Base-by-base conservation (phyloP, 2,329 filamentous ascomycete species). In the Elsinoe australis region DNA sequence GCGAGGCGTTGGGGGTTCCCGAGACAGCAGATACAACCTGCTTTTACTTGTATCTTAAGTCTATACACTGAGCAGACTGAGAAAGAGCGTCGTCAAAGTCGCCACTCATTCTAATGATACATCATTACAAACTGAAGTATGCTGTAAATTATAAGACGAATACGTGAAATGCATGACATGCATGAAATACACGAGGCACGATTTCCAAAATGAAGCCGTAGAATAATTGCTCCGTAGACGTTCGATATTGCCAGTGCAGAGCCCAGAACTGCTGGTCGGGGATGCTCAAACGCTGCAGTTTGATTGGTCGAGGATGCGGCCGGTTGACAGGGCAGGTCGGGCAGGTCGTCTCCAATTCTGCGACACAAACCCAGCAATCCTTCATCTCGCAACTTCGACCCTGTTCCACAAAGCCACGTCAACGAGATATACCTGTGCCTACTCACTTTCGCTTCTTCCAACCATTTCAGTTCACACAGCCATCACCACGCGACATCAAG, bases 351-450 rank as follows among this genome's bases (percentile, higher is more conserved):
- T 44, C 39, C 39, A 44, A 44, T 18, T 44, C 39, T 31, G 39
- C 22, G 39, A 44, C 39, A 29, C 19, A 44, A 26, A 44, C 39
- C 22, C 7, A 17, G 12, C 39, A 19, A 31, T 44, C 39, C 39
- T 44, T 18, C 39, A 44, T 7, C 33, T 44, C 39, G 39, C 39
- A 28, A n/a, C 15, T 44, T 44, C 39, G 24, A 32, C 31, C 39
- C 14, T 32, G 39, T 44, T 44, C 39, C 39, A 44, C 39, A 44
- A 32, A 19, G 39, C 33, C 32, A 48, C 44, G 33, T 47, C 34
- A 35, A 48, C 45, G 32, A 9, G 15, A 29, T 21, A 35, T 22
- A 36, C 2, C 3, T 8, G 12, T 21, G 9, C 33, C 34, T 48
- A 28, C 21, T 19, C 21, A 21, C 32, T 19, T 35, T 31, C 22